Percentiles rank a stretch among this genome's conserved stretches.
phyloP scores from a whole-genome alignment of 176 grass and related monocot genomes.

The Carex scoparia region DNA sequence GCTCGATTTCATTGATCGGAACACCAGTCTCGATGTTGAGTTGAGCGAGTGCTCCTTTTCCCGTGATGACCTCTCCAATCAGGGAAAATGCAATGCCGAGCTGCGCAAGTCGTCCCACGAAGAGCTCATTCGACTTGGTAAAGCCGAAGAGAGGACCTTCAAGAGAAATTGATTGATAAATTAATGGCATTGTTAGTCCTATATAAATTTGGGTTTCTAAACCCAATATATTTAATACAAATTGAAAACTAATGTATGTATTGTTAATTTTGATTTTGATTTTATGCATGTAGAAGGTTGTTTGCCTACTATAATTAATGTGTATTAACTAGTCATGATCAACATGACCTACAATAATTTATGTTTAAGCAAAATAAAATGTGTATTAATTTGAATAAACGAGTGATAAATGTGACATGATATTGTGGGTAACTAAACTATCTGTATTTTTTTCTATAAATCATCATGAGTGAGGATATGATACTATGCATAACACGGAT shows the following conservation, averaged over 20 bases:
- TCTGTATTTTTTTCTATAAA: neutral
- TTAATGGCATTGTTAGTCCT: neutral
- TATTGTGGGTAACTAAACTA: neutral
- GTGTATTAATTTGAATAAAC: neutral
- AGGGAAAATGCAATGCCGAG: constrained; percentile 61
- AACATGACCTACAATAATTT: neutral
- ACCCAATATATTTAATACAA: neutral
- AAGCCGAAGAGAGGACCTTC: constrained; percentile 60
- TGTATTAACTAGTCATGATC: neutral
- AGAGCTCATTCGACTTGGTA: constrained; percentile 69
- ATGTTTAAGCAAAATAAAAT: neutral
- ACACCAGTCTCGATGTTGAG: constrained; percentile 62
- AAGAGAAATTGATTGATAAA: neutral
- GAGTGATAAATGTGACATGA: neutral
- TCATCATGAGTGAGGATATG: no score
- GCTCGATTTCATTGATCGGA: constrained; percentile 53
- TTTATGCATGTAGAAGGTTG: neutral
- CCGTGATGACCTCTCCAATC: constrained; percentile 57
- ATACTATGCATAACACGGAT: no score
- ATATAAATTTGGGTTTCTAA: neutral
- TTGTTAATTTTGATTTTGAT: neutral
- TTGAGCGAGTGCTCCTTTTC: constrained; percentile 56
- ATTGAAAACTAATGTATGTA: neutral
- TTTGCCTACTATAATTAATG: neutral
- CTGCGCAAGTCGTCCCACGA: constrained; percentile 54